Percentiles rank a stretch among this genome's conserved stretches.
Evolutionary conservation across 2,329 filamentous ascomycete species (phyloP).

Genomic region (Chrysoporthe cubensis): DNA sequence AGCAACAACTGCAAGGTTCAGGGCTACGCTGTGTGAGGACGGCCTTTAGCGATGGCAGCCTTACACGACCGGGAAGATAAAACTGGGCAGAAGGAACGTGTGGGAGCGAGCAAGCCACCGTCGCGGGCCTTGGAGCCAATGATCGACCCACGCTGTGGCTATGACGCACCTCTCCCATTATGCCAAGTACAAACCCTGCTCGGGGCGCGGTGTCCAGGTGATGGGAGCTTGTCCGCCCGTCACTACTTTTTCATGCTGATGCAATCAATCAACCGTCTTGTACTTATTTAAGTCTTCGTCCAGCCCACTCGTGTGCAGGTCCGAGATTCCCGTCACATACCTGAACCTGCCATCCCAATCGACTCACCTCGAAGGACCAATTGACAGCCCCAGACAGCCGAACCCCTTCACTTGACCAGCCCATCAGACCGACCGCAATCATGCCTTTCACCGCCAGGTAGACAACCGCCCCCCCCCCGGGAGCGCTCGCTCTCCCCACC

Average conservation of each 20-base stretch:
- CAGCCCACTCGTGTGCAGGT: constrained; percentile 10
- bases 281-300: constrained; percentile 23
- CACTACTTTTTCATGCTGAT: constrained; percentile 23
- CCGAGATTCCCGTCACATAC: background rate
- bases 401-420: background rate
- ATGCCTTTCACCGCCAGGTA: constrained; percentile 66
- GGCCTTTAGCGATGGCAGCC: background rate
- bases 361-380: background rate
- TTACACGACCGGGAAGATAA: background rate
- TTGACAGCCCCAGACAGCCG: background rate
- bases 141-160: constrained; percentile 4
- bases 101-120: background rate
- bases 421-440: constrained; percentile 37
- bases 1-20: background rate
- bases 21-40: background rate
- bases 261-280: constrained; percentile 6
- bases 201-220: background rate
- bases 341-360: background rate
- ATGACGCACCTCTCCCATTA: constrained; percentile 11
- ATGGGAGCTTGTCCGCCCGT: constrained; percentile 22
- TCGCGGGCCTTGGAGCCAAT: constrained; percentile 10
- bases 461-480: constrained; percentile 32
- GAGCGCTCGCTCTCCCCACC: background rate
- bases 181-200: constrained; percentile 2
- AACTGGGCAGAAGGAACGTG: constrained; percentile 12